Base-by-base conservation (phyloP, 1,139 yeast genomes). In the Kodamaea sp. region DNA sequence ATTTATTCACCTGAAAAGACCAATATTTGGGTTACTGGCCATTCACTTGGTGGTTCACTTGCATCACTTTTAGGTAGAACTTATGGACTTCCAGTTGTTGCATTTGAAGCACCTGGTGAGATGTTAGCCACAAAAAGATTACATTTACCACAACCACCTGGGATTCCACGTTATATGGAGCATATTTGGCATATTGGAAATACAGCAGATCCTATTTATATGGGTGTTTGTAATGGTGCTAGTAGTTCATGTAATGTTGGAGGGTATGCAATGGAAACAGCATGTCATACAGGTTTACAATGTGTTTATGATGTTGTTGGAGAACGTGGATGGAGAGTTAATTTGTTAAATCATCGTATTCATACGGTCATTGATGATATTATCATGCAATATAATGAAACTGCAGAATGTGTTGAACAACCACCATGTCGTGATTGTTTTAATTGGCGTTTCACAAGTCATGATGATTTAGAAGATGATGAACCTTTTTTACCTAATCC, bases 151-250 rank as follows among this genome's bases (percentile, higher is more conserved):
- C 75, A 77, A 63, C 95, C 97, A 2, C 98, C 98, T 0, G 96
- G 96, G 1, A 60, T 88, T 12, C 95, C 97, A 0, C 65, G 71
- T 11, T 77, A 82, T 54, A 67, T 78, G 61, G 97, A 90, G 53
- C 84, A 88, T 49, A 77, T 94, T 12, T 92, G 96, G 95, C 97
- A 94, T 57, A 67, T 92, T 57, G 98, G 98, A 6, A 92, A 92
- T 58, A 92, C 95, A 1, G 98, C 96, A 0, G 99, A 92, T 58
- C 99, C 99, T 1, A 86, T 92, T 5, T 92, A 73, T 54, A 85
- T 90, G 95, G 99, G 99, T 0, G 90, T 88, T 6, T 92, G 98
- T 60, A 89, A 87, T 55, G 99, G 99, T 4, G 95, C 95, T 1
- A 81, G 94, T 7, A 84, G 95, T 1, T 64, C 92, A 4, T 92